Base-by-base conservation (phyloP, 1,284 basidiomycete species). In the Puccinia polysora region DNA sequence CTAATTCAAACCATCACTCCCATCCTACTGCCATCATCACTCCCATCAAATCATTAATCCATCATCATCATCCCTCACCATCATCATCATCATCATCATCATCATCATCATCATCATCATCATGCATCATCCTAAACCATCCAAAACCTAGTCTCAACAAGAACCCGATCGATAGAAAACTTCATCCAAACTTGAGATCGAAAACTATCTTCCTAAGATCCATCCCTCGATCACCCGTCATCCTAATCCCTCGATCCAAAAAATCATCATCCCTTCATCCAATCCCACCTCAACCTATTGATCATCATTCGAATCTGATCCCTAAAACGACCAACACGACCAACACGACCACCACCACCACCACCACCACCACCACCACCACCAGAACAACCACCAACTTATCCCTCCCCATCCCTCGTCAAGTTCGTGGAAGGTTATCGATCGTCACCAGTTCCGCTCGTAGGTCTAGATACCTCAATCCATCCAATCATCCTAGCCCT, bases 391-490 rank as follows among this genome's bases (percentile, higher is more conserved):
- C 32, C 55, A 36, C 6, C 59, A 8, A 40, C 25, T 47, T 25
- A 36, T 8, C n/a, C n/a, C n/a, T n/a, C n/a, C 55, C 43, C 1
- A 38, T 32, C 43, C 40, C 47, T 15, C 67, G 67, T 14, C 15
- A 34, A n/a, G 55, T 69, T 25, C 67, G 67, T 8, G 67, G 67
- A 12, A 43, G 67, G 28, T 28, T 69, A 15, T 69, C 67, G 20
- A 45, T 69, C 28, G 67, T 56, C 34, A 69, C 67, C 8, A 58
- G 67, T 7, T 69, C 67, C 8, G 67, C 67, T 32, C 45, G 67
- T 59, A 59, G 67, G 32, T 49, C 18, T 30, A 53, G 32, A 38
- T 47, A 34, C 23, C 56, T 34, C 25, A 20, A 28, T 60, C 18
- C 36, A 36, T 28, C 28, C 7, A 53, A 69, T 20, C 18, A 10